phyloP scores from a whole-genome alignment of 1,284 basidiomycete genomes.

The Ceratobasidium sp. region DNA sequence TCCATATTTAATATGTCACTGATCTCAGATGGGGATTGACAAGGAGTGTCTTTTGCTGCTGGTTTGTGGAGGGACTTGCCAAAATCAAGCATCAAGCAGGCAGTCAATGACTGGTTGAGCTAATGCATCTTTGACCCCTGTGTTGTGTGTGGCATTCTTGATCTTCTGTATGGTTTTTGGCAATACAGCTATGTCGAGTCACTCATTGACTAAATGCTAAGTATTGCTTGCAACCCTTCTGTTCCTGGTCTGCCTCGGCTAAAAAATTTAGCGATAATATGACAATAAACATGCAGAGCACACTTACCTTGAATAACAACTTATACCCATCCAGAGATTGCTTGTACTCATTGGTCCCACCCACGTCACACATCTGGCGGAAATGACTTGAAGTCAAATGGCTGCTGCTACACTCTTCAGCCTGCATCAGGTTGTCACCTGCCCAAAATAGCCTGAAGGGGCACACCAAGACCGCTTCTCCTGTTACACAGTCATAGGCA shows the following conservation, averaged over 20 bases:
- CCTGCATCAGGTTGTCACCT: slow-evolving; percentile 44
- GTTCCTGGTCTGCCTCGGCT: neutral
- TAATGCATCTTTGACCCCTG: slow-evolving; percentile 1
- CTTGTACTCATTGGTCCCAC: slow-evolving; percentile 36
- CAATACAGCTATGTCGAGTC: neutral
- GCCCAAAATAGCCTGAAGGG: slow-evolving; percentile 12
- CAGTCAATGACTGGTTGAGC: slow-evolving; percentile 5
- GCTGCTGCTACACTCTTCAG: slow-evolving; percentile 28
- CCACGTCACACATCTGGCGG: slow-evolving; percentile 41
- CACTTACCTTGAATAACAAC: slow-evolving; percentile 42
- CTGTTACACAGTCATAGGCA: slow-evolving; percentile 48
- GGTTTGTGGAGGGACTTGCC: neutral
- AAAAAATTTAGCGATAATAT: neutral
- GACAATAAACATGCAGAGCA: neutral
- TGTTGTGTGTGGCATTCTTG: neutral
- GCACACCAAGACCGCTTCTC: slow-evolving; percentile 46
- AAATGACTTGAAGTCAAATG: slow-evolving; percentile 23
- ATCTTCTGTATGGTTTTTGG: neutral
- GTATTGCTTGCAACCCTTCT: neutral
- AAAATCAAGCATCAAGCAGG: neutral
- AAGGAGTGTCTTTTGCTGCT: neutral
- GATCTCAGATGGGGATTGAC: neutral
- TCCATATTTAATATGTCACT: neutral
- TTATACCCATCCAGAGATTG: slow-evolving; percentile 37
- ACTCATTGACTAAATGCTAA: neutral